phyloP scores from a whole-genome alignment of 306 rosid species.

The Astragalus glycyphyllos region DNA sequence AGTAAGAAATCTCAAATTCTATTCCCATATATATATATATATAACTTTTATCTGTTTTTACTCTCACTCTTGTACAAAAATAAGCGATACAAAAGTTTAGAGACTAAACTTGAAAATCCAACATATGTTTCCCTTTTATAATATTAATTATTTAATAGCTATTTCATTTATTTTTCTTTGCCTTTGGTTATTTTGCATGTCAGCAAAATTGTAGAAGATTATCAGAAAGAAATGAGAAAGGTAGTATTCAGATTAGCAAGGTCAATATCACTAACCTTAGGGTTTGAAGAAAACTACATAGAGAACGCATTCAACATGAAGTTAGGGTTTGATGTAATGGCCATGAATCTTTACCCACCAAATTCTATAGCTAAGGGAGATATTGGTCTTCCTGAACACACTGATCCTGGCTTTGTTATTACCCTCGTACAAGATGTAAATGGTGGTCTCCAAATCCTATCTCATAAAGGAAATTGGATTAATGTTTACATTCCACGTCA shows the following conservation, averaged over 20 bases:
- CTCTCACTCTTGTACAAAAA: too few relatives aligned
- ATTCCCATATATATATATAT: too few relatives aligned
- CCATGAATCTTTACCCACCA: conserved; percentile 61
- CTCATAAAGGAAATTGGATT: conserved; percentile 59
- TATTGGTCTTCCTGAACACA: conserved; percentile 54
- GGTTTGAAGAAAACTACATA: conserved; percentile 59
- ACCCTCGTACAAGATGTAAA: conserved; percentile 59
- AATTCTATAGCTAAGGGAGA: conserved; percentile 41
- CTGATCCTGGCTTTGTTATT: conserved; percentile 63
- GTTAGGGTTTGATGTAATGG: conserved; percentile 59
- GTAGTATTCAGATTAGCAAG: conserved; percentile 47
- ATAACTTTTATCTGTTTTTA: too few relatives aligned
- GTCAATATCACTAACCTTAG: conserved; percentile 51
- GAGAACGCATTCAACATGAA: conserved; percentile 56
- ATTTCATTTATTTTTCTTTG: neutral
- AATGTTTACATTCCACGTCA: conserved; percentile 52
- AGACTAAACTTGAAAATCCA: too few relatives aligned
- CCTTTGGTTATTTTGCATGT: neutral
- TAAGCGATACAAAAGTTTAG: too few relatives aligned
- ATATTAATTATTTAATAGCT: too few relatives aligned
- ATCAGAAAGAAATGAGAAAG: conserved; percentile 44
- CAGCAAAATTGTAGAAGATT: conserved; percentile 52
- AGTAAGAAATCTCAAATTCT: too few relatives aligned
- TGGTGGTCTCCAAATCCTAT: conserved; percentile 63
- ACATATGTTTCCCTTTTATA: too few relatives aligned